These are phyloP conservation scores for Kalaharituber pfeilii DNA, from an alignment of 2,329 filamentous ascomycete species.

Conservation along the genomic window DNA sequence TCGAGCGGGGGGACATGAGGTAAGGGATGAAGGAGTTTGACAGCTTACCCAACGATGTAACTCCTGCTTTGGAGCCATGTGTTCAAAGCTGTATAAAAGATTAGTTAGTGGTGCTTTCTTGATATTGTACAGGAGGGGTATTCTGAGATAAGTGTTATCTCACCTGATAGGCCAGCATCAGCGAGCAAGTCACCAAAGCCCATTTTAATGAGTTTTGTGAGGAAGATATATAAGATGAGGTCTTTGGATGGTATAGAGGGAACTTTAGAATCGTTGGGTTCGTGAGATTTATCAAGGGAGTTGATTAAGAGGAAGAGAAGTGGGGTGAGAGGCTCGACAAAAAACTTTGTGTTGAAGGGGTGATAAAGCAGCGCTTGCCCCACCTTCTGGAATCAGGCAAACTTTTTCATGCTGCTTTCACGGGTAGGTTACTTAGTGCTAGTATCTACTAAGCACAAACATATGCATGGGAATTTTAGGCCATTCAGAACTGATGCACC, in stretches of 20 bases:
- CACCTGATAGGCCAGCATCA: slow-evolving; percentile 45
- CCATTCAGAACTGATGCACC: neutral
- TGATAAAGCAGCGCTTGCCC: neutral
- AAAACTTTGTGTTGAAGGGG: neutral
- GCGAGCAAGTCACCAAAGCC: slow-evolving; percentile 52
- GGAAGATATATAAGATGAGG: neutral
- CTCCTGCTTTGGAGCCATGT: slow-evolving; percentile 56
- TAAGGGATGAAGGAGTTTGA: slow-evolving; percentile 11
- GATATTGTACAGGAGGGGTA: neutral
- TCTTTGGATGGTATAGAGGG: neutral
- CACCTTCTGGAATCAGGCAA: neutral
- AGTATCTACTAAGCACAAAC: neutral
- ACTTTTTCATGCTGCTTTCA: neutral
- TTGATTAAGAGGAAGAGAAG: neutral
- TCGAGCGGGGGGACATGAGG: slow-evolving; percentile 25
- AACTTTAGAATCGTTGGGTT: neutral
- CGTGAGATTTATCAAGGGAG: neutral
- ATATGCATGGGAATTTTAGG: neutral
- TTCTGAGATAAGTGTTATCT: slow-evolving; percentile 19
- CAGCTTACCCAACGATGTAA: slow-evolving; percentile 67
- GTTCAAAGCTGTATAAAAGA: slow-evolving; percentile 37
- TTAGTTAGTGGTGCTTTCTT: slow-evolving; percentile 4
- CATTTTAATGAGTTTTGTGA: slow-evolving; percentile 33
- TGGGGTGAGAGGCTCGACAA: neutral
- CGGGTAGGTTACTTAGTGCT: neutral